Conservation (phyloP, 768 basidiomycete species). For the Pleurotus giganteus region DNA sequence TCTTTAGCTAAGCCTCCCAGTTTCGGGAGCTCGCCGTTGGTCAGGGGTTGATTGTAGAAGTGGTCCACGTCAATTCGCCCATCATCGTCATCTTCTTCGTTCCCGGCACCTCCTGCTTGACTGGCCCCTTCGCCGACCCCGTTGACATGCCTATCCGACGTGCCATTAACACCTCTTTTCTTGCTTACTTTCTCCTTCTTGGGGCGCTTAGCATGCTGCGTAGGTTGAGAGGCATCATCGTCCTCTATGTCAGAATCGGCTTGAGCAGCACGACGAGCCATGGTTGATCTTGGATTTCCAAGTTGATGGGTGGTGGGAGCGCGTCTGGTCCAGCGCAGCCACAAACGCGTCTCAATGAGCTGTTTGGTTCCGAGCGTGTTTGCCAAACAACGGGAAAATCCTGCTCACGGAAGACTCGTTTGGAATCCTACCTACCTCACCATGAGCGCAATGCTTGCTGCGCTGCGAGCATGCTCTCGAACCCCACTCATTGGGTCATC, state of each 20-base stretch:
- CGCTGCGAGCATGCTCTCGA: constrained; percentile 31
- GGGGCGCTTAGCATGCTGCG: constrained; percentile 30
- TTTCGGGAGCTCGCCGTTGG: constrained; percentile 47
- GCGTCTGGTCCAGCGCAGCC: too few relatives aligned
- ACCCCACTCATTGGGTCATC: constrained; percentile 26
- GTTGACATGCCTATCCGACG: constrained; percentile 15
- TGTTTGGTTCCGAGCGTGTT: constrained; percentile 20
- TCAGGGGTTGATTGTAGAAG: constrained; percentile 67
- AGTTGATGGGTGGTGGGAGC: too few relatives aligned
- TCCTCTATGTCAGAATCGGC: constrained; percentile 65
- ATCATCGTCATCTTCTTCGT: constrained; percentile 40
- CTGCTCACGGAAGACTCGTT: too few relatives aligned
- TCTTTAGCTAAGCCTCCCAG: constrained; percentile 58
- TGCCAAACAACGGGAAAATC: constrained; percentile 4
- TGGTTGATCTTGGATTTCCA: constrained; percentile 14
- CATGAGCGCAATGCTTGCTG: constrained; percentile 34
- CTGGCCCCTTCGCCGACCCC: constrained; percentile 20
- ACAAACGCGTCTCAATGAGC: constrained; percentile 30
- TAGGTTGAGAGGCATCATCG: constrained; percentile 34
- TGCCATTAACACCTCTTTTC: constrained; percentile 20
- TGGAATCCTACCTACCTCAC: constrained; percentile 18
- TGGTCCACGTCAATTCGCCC: constrained; percentile 58
- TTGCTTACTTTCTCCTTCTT: constrained; percentile 33
- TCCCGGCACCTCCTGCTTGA: constrained; percentile 19
- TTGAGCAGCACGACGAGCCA: constrained; percentile 38